phyloP scores from a whole-genome alignment of 495 filamentous ascomycete genomes.

The Cryomyces minteri region DNA sequence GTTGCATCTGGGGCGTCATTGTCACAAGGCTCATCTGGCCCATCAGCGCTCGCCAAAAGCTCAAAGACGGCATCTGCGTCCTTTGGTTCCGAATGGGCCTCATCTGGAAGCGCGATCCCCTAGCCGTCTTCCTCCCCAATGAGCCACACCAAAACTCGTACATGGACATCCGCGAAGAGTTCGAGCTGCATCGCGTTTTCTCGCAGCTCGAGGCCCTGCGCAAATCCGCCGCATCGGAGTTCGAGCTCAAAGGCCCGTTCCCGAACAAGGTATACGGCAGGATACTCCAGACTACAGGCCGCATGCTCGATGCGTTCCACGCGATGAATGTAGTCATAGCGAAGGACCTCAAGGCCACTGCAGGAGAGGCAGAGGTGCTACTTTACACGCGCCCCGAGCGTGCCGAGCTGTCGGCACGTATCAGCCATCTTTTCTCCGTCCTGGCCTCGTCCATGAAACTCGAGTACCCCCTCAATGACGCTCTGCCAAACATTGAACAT shows the following conservation, averaged over 20 bases:
- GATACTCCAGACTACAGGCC: conserved; percentile 59
- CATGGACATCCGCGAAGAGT: conserved; percentile 68
- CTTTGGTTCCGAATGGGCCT: conserved; percentile 89
- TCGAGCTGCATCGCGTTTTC: conserved; percentile 42
- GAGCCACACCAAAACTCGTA: conserved; percentile 27
- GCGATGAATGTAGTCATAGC: conserved; percentile 86
- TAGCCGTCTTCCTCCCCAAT: conserved; percentile 45
- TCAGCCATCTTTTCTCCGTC: conserved; percentile 90
- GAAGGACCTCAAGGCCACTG: conserved; percentile 56
- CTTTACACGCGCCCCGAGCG: conserved; percentile 66
- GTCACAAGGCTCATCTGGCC: conserved; percentile 86
- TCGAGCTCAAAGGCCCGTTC: conserved; percentile 72
- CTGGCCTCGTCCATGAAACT: conserved; percentile 84
- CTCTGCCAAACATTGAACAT: conserved; percentile 63
- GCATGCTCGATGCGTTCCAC: conserved; percentile 80
- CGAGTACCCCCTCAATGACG: conserved; percentile 80
- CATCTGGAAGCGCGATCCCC: conserved; percentile 90
- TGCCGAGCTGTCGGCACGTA: conserved; percentile 57
- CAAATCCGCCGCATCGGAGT: conserved; percentile 57
- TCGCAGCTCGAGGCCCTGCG: conserved; percentile 53
- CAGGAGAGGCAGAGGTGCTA: conserved; percentile 63
- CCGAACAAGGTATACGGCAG: conserved; percentile 46
- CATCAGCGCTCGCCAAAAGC: conserved; percentile 66
- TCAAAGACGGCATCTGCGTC: conserved; percentile 69
- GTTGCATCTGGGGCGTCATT: conserved; percentile 83